phyloP scores from a whole-genome alignment of 495 filamentous ascomycete genomes.

The Podospora anserina region DNA sequence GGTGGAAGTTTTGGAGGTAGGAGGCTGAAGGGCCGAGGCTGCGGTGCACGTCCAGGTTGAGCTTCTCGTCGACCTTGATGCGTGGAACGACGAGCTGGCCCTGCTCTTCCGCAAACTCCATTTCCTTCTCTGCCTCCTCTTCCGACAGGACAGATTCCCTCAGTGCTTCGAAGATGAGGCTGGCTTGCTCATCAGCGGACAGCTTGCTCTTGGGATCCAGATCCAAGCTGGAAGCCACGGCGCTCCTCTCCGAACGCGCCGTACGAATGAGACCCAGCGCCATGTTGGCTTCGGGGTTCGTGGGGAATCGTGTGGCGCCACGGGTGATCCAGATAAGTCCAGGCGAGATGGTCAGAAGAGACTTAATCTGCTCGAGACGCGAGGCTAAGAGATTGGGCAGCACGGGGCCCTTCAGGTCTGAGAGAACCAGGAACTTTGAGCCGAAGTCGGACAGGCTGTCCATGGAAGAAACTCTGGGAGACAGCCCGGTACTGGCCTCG shows the following conservation, averaged over 20 bases:
- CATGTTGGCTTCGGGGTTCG: slow-evolving; percentile 36
- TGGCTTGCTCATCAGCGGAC: slow-evolving; percentile 24
- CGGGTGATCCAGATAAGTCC: slow-evolving; percentile 44
- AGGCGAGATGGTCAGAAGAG: slow-evolving; percentile 35
- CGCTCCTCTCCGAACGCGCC: slow-evolving; percentile 35
- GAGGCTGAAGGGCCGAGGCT: slow-evolving; percentile 33
- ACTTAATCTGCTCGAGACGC: slow-evolving; percentile 36
- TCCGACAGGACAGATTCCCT: slow-evolving; percentile 24
- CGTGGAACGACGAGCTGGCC: slow-evolving; percentile 39
- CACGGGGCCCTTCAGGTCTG: slow-evolving; percentile 30
- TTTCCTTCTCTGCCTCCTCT: slow-evolving; percentile 24
- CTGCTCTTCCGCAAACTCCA: slow-evolving; percentile 39
- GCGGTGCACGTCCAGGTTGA: slow-evolving; percentile 37
- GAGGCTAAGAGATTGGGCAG: slow-evolving; percentile 26
- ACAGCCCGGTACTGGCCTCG: slow-evolving; percentile 31
- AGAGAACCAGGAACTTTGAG: slow-evolving; percentile 33
- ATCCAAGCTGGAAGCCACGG: slow-evolving; percentile 36
- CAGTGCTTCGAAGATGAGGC: slow-evolving; percentile 33
- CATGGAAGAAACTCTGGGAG: slow-evolving; percentile 28
- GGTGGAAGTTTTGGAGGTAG: slow-evolving; percentile 33
- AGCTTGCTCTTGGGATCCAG: slow-evolving; percentile 34
- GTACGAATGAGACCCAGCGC: slow-evolving; percentile 40
- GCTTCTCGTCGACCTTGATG: slow-evolving; percentile 36
- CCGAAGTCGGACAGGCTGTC: slow-evolving; percentile 26
- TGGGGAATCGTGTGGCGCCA: slow-evolving; percentile 37